Percentiles rank a stretch among this genome's conserved stretches.
Conservation (phyloP, 202 grass and related monocot genomes). For the Brachypodium distachyon region DNA sequence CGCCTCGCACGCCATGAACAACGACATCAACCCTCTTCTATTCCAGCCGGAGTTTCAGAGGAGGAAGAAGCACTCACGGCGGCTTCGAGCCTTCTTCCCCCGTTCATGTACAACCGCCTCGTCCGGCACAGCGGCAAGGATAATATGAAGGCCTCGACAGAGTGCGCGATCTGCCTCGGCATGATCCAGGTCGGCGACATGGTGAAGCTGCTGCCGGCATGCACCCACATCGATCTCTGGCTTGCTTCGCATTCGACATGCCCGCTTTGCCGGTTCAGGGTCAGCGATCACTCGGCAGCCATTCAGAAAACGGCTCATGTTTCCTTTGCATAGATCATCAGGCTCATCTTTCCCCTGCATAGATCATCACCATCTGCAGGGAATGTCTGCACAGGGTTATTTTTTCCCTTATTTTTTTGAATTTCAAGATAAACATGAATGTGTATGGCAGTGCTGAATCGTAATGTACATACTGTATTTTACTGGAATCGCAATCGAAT, state of each 20-base stretch:
- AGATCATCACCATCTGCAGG: not conserved
- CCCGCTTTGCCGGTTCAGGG: slow-evolving; percentile 36
- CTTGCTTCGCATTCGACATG: slow-evolving; percentile 30
- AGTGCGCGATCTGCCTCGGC: slow-evolving; percentile 55
- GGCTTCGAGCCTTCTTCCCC: not conserved
- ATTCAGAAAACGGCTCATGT: not conserved
- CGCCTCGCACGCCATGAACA: not conserved
- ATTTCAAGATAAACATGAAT: not conserved
- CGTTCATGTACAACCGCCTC: slow-evolving; percentile 35
- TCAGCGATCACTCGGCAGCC: not conserved
- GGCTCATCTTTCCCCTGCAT: too few relatives aligned
- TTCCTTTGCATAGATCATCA: not conserved
- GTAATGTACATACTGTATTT: not conserved
- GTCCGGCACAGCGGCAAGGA: slow-evolving; percentile 29
- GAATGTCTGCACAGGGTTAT: not conserved
- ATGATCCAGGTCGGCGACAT: slow-evolving; percentile 33
- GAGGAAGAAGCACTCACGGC: not conserved
- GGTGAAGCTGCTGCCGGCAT: slow-evolving; percentile 48
- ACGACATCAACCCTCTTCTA: not conserved
- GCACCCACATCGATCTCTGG: slow-evolving; percentile 52
- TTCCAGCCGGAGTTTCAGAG: not conserved
- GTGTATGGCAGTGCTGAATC: too few relatives aligned
- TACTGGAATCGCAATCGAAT: not conserved
- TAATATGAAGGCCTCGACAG: not conserved
- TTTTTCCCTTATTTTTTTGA: not conserved